Conservation (phyloP, 129 eudicot species). For the Flaveria robusta region DNA sequence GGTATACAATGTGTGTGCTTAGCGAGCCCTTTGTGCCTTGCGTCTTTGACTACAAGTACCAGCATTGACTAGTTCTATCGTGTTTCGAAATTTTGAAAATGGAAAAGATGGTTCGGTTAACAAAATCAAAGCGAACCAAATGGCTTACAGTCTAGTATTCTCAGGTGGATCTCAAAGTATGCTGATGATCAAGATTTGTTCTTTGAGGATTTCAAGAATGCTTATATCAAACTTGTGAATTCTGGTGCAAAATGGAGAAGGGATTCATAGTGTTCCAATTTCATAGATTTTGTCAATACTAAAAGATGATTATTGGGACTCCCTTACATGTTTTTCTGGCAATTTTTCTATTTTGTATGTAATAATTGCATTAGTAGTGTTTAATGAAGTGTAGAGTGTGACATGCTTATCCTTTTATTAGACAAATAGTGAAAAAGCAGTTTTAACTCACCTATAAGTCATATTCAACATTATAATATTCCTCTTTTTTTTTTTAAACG, state of each 20-base stretch:
- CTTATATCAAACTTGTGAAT: constrained; percentile 74
- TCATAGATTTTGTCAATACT: constrained; percentile 1
- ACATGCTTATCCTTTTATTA: no score
- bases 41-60: not conserved
- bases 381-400: no score
- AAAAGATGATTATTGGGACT: not conserved
- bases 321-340: not conserved
- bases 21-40: not conserved
- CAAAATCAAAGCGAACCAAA: not conserved
- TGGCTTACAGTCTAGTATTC: constrained; percentile 4
- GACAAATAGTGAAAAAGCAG: no score
- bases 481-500: no score
- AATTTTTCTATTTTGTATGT: not conserved
- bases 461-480: no score
- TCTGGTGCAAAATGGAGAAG: constrained; percentile 81
- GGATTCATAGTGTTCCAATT: constrained; percentile 15
- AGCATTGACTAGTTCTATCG: not conserved
- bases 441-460: no score
- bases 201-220: constrained; percentile 83
- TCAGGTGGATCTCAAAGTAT: constrained; percentile 87
- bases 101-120: not conserved
- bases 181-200: constrained; percentile 72
- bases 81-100: not conserved
- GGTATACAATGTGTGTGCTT: no score
- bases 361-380: not conserved